Percentiles rank a stretch among this genome's conserved stretches.
phyloP scores from a whole-genome alignment of 805 yeast genomes.

The Suhomyces faveliae region DNA sequence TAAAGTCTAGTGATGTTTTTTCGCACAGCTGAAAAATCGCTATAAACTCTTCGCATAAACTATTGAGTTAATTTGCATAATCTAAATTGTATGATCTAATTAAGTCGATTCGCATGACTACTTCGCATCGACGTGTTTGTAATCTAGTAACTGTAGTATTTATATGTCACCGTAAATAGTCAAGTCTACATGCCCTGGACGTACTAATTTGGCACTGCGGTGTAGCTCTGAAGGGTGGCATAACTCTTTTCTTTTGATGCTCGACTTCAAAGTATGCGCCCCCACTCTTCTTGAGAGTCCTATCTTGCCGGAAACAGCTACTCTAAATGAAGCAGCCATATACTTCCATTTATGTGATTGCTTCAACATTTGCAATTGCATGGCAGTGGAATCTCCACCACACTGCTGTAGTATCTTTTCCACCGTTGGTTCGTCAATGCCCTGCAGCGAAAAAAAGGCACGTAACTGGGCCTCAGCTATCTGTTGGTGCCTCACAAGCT shows the following conservation, averaged over 20 bases:
- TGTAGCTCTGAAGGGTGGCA: background rate
- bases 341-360: background rate
- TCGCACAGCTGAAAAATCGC: background rate
- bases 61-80: background rate
- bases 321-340: background rate
- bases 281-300: background rate
- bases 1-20: background rate
- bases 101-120: too few species aligned
- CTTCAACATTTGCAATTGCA: background rate
- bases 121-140: too few species aligned
- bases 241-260: background rate
- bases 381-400: background rate
- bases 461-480: background rate
- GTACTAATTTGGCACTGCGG: background rate
- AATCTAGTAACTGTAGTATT: too few species aligned
- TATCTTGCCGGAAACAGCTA: background rate
- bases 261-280: background rate
- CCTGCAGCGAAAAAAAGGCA: background rate
- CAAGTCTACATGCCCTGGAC: too few species aligned
- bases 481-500: background rate
- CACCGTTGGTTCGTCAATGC: background rate
- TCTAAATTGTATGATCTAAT: too few species aligned
- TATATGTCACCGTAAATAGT: too few species aligned
- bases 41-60: background rate
- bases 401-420: conserved; percentile 1